A percentile compares a stretch with the other conserved stretches of the same genome.
Conservation (phyloP, 768 basidiomycete genomes). For the Trametes coccinea region DNA sequence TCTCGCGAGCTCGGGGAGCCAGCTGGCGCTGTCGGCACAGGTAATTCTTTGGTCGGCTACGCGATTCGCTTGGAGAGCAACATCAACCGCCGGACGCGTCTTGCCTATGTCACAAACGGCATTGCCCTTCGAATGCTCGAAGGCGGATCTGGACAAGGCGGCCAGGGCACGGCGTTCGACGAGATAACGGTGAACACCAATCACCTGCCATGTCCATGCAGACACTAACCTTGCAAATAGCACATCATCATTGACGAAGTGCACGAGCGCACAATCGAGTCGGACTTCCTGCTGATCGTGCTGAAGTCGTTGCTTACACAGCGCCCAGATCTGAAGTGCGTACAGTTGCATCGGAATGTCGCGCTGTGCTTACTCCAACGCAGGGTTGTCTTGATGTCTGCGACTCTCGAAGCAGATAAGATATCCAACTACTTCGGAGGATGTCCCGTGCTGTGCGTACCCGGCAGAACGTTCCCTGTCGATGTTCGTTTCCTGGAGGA, state of each 20-base stretch:
- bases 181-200: constrained; percentile 78
- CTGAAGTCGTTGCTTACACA: constrained; percentile 78
- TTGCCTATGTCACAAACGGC: constrained; percentile 90
- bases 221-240: constrained; percentile 37
- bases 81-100: constrained; percentile 72
- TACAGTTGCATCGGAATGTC: background rate
- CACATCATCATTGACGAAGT: constrained; percentile 97
- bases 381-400: constrained; percentile 95
- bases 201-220: background rate
- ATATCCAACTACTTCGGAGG: constrained; percentile 87
- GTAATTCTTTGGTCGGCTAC: constrained; percentile 85
- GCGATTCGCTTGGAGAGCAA: constrained; percentile 92
- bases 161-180: constrained; percentile 81
- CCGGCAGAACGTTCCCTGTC: constrained; percentile 94
- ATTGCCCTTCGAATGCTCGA: constrained; percentile 98
- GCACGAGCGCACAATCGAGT: constrained; percentile 96
- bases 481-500: constrained; percentile 86
- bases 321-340: constrained; percentile 82
- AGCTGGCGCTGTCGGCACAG: constrained; percentile 73
- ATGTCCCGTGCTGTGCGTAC: constrained; percentile 82
- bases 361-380: background rate
- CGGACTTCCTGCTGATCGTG: constrained; percentile 94
- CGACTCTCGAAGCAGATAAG: constrained; percentile 90
- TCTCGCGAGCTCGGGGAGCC: constrained; percentile 90
- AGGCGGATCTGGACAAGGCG: constrained; percentile 66